These are phyloP conservation scores for Zelopaecilomyces penicillatus DNA, from an alignment of 2,329 filamentous ascomycete genomes.

Conservation along the genomic window DNA sequence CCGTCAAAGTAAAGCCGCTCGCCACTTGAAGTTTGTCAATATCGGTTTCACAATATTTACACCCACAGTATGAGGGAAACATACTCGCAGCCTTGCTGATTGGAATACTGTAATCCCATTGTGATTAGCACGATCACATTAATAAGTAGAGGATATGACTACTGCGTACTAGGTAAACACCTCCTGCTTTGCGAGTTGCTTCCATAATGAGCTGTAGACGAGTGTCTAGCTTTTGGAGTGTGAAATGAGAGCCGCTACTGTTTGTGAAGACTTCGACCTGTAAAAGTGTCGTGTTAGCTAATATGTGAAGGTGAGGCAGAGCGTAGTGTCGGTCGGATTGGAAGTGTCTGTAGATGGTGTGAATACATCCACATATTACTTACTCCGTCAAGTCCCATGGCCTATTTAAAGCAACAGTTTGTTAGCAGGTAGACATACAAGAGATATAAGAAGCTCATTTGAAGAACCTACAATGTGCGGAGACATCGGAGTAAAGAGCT, in stretches of 20 bases:
- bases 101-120: too few species aligned
- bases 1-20: slow-evolving; percentile 43
- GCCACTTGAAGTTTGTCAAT: background rate
- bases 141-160: slow-evolving; percentile 18
- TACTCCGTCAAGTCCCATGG: slow-evolving; percentile 3
- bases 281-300: too few species aligned
- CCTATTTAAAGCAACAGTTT: background rate
- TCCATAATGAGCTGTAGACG: slow-evolving; percentile 57
- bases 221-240: slow-evolving; percentile 57
- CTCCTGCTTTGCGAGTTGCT: slow-evolving; percentile 54
- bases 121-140: slow-evolving; percentile 45
- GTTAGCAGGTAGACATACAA: background rate
- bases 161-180: slow-evolving; percentile 41
- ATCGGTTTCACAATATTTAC: background rate
- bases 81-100: slow-evolving; percentile 31
- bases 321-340: background rate
- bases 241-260: slow-evolving; percentile 26
- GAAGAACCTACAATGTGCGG: background rate
- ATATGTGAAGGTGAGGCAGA: too few species aligned
- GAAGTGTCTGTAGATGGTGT: background rate
- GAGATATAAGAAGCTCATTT: background rate
- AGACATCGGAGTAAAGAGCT: slow-evolving; percentile 6
- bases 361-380: slow-evolving; percentile 2
- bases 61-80: background rate
- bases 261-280: slow-evolving; percentile 19